Conservation (phyloP, 2,329 filamentous ascomycete species). For the Nothomitra cinnamomea region DNA sequence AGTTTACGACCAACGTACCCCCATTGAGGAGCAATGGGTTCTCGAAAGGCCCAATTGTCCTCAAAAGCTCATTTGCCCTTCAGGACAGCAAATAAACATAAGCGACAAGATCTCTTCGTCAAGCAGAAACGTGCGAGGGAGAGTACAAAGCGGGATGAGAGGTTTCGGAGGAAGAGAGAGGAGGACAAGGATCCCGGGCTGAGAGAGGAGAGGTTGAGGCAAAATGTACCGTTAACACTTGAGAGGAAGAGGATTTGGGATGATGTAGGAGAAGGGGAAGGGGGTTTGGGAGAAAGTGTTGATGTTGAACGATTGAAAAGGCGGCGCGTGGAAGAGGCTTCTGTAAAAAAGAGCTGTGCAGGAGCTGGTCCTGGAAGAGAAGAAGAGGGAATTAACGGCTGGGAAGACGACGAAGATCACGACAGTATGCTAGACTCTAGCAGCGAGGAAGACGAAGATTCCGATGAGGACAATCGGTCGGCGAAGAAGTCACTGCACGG, state of each 20-base stretch:
- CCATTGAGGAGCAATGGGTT: slow-evolving; percentile 31
- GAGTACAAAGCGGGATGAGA: slow-evolving; percentile 55
- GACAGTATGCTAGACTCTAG: slow-evolving; percentile 66
- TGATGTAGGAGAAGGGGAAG: slow-evolving; percentile 34
- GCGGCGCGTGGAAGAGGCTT: background rate
- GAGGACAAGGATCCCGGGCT: slow-evolving; percentile 71
- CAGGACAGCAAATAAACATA: slow-evolving; percentile 59
- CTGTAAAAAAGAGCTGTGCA: slow-evolving; percentile 12
- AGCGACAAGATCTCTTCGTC: slow-evolving; percentile 60
- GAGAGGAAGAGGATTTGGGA: slow-evolving; percentile 88
- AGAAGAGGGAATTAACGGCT: slow-evolving; percentile 21
- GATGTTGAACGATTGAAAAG: slow-evolving; percentile 26
- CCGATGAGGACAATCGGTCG: slow-evolving; percentile 20
- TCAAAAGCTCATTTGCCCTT: slow-evolving; percentile 30
- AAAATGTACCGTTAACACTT: slow-evolving; percentile 65
- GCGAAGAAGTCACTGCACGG: slow-evolving; percentile 24
- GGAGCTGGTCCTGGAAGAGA: slow-evolving; percentile 14
- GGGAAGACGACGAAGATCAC: slow-evolving; percentile 38
- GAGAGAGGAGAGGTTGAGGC: slow-evolving; percentile 52
- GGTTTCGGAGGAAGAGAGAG: slow-evolving; percentile 65
- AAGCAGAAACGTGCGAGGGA: slow-evolving; percentile 64
- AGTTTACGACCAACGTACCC: background rate
- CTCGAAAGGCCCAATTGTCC: slow-evolving; percentile 28
- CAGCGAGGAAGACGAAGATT: slow-evolving; percentile 27
- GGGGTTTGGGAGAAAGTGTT: slow-evolving; percentile 32